A percentile compares a stretch with the other conserved stretches of the same genome.
Evolutionary conservation across 108 stramenopile genomes (phyloP).

Genomic region (Schizochytrium sp.): DNA sequence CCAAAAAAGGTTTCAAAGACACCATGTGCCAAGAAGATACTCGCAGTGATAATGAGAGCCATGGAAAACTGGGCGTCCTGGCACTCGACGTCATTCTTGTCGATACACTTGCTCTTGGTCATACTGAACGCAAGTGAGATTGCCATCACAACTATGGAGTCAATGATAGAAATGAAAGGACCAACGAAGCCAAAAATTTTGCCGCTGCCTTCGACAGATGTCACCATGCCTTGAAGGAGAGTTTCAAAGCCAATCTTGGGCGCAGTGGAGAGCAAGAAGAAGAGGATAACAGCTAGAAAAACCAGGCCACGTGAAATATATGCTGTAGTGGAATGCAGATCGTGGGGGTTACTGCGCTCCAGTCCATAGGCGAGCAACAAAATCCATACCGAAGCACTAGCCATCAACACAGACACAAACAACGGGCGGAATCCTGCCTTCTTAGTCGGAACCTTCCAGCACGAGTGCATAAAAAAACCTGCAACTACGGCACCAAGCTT

Average conservation of each 20-base stretch:
- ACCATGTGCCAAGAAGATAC: conserved; percentile 24
- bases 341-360: not conserved
- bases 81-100: conserved; percentile 1
- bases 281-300: conserved; percentile 33
- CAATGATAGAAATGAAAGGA: conserved; percentile 21
- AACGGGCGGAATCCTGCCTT: conserved; percentile 21
- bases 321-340: not conserved
- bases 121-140: conserved; percentile 38
- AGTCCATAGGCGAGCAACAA: conserved; percentile 4
- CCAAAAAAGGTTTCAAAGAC: conserved; percentile 46
- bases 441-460: not conserved
- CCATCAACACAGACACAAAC: not conserved
- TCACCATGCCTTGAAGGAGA: conserved; percentile 35
- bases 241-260: conserved; percentile 59
- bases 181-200: conserved; percentile 33
- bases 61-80: not conserved
- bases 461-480: conserved; percentile 55
- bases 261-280: conserved; percentile 56
- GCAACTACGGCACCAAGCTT: conserved; percentile 41
- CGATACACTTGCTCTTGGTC: not conserved
- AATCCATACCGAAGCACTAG: conserved; percentile 41
- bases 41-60: not conserved
- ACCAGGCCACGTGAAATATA: not conserved
- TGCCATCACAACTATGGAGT: conserved; percentile 42
- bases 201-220: not conserved